phyloP scores from a whole-genome alignment of 805 yeast genomes.

The Lipomyces starkeyi region DNA sequence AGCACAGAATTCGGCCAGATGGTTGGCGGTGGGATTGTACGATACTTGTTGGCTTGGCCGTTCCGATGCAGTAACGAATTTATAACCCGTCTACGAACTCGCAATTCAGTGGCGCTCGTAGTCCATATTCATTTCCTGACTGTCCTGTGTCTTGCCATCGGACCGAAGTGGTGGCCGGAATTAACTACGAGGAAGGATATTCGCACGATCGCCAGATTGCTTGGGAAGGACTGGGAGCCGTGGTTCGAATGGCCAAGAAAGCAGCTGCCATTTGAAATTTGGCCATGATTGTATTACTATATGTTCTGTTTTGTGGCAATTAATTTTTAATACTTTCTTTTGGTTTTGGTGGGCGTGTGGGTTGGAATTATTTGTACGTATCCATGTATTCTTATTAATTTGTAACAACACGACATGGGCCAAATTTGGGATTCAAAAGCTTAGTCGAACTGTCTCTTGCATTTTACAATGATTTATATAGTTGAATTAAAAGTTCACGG shows the following conservation, averaged over 20 bases:
- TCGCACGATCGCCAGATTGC: constrained; percentile 10
- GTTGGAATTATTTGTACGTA: not conserved
- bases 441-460: not conserved
- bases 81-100: constrained; percentile 5
- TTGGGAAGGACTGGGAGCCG: constrained; percentile 20
- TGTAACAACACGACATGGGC: not conserved
- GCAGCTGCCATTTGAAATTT: constrained; percentile 19
- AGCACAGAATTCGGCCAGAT: not conserved
- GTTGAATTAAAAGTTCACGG: no score
- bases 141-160: constrained; percentile 4
- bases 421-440: not conserved
- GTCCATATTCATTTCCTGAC: constrained; percentile 21
- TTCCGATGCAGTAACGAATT: constrained; percentile 12
- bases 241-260: constrained; percentile 22
- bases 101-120: constrained; percentile 12
- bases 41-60: constrained; percentile 25
- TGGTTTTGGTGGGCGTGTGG: not conserved
- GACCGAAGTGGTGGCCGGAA: constrained; percentile 26
- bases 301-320: not conserved
- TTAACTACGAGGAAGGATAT: constrained; percentile 17
- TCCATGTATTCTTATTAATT: not conserved
- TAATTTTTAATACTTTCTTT: not conserved
- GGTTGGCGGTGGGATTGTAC: constrained; percentile 13
- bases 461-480: no score
- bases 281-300: not conserved